phyloP scores from a whole-genome alignment of 805 yeast species.

The Candida verbasci region DNA sequence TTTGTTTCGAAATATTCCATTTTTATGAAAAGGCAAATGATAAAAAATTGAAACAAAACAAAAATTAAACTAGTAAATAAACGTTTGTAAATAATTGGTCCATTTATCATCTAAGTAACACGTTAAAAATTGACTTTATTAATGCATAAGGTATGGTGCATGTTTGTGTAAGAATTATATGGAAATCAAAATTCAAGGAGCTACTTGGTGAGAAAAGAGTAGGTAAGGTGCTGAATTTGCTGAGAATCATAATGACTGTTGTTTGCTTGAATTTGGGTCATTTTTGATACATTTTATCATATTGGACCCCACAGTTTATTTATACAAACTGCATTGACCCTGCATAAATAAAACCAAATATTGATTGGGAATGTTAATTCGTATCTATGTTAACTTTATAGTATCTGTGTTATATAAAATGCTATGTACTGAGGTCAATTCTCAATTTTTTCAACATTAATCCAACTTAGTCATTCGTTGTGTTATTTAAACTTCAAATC shows the following conservation, averaged over 20 bases:
- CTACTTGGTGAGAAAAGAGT: no score
- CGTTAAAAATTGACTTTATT: not conserved
- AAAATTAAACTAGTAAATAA: not conserved
- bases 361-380: no score
- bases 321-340: not conserved
- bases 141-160: not conserved
- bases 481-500: not conserved
- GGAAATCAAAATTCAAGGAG: no score
- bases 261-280: no score
- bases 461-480: constrained; percentile 6
- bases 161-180: no score
- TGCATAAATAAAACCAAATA: not conserved
- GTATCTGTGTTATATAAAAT: no score
- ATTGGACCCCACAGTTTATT: not conserved
- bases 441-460: not conserved
- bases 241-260: no score
- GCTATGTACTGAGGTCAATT: not conserved
- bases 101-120: not conserved
- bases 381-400: no score
- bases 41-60: constrained; percentile 1
- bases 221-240: no score
- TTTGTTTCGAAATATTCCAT: constrained; percentile 73
- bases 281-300: no score
- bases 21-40: constrained; percentile 36
- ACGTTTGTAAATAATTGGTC: not conserved